Evolutionary conservation across 2,329 filamentous ascomycete species (phyloP).

Genomic region (Phaeomoniella chlamydospora): DNA sequence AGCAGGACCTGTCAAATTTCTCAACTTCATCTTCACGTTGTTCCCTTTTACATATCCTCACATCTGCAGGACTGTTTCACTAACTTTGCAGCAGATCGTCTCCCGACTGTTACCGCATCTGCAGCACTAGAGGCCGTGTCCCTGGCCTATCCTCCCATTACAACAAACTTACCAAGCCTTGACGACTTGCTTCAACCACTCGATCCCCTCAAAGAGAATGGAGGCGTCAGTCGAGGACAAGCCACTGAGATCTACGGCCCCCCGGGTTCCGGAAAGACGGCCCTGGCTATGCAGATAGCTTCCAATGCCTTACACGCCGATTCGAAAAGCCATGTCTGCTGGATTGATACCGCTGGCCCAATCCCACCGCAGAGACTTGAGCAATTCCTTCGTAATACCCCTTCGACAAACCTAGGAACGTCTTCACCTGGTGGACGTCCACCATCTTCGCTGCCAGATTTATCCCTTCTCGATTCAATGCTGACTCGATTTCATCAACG

Average conservation of each 20-base stretch:
- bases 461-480: conserved; percentile 13
- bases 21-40: conserved; percentile 11
- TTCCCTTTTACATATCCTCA: too few relatives aligned
- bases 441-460: background rate
- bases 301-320: conserved; percentile 46
- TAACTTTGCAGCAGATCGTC: conserved; percentile 40
- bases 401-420: background rate
- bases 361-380: conserved; percentile 33
- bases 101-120: conserved; percentile 64
- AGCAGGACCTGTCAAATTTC: conserved; percentile 48
- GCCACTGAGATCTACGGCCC: conserved; percentile 82
- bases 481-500: conserved; percentile 50
- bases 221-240: conserved; percentile 44
- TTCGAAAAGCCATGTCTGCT: conserved; percentile 43
- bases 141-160: conserved; percentile 21
- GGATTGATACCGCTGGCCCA: conserved; percentile 49
- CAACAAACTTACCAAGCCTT: conserved; percentile 40
- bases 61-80: too few relatives aligned
- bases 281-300: conserved; percentile 59
- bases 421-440: background rate
- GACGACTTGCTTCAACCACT: conserved; percentile 30
- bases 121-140: conserved; percentile 39
- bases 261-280: conserved; percentile 72
- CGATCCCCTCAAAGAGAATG: conserved; percentile 2
- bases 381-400: conserved; percentile 22